A percentile compares a stretch with the other conserved stretches of the same genome.
These are phyloP conservation scores for Suillus cothurnatus DNA, from an alignment of 768 basidiomycete species.

Conservation along the genomic window DNA sequence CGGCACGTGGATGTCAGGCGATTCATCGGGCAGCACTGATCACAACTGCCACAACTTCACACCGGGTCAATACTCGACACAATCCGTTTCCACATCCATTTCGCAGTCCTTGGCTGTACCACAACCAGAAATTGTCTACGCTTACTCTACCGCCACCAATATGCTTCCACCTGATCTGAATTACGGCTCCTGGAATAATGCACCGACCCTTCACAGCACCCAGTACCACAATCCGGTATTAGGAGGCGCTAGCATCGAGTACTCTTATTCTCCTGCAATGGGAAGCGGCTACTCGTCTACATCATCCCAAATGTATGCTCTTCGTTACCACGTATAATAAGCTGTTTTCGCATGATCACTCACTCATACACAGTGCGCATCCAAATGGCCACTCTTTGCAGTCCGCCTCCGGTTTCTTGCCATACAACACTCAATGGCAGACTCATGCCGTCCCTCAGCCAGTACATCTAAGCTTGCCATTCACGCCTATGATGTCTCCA, in stretches of 20 bases:
- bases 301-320: neutral
- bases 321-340: neutral
- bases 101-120: neutral
- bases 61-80: neutral
- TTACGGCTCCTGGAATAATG: neutral
- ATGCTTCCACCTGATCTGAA: neutral
- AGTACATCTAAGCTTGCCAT: neutral
- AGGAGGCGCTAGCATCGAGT: neutral
- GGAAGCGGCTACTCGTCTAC: neutral
- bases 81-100: neutral
- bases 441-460: neutral
- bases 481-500: neutral
- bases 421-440: neutral
- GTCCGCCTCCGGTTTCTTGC: neutral
- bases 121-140: neutral
- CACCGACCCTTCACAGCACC: neutral
- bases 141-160: neutral
- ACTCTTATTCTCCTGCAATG: neutral
- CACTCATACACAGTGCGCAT: neutral
- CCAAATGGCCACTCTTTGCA: neutral
- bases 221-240: neutral
- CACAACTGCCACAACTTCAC: neutral
- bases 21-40: neutral
- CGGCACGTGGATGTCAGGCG: neutral
- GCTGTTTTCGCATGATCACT: neutral